These are phyloP conservation scores for Fragaria nilgerrensis DNA, from an alignment of 306 rosid genomes.

Conservation along the genomic window DNA sequence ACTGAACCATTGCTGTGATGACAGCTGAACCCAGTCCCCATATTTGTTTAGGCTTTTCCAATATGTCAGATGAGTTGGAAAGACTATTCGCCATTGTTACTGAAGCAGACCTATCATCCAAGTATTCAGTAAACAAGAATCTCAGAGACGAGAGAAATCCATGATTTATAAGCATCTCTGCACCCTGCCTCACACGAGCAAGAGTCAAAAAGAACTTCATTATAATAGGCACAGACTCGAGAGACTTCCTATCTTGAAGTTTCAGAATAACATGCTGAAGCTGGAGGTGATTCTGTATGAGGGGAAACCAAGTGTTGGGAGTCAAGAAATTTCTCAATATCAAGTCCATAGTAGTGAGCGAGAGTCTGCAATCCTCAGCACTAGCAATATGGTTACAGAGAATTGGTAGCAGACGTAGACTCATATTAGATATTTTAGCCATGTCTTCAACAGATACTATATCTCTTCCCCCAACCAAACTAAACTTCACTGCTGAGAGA, in stretches of 20 bases:
- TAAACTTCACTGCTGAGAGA: constrained; percentile 64
- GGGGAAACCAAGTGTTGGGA: constrained; percentile 78
- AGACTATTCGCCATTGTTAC: constrained; percentile 32
- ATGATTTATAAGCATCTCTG: constrained; percentile 71
- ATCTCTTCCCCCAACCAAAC: constrained; percentile 36
- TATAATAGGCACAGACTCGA: constrained; percentile 49
- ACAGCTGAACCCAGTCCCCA: constrained; percentile 93
- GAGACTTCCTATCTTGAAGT: constrained; percentile 60
- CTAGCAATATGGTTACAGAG: constrained; percentile 63
- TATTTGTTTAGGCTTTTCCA: constrained; percentile 57
- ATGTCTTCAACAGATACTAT: constrained; percentile 45
- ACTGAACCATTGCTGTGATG: constrained; percentile 81
- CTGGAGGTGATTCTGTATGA: constrained; percentile 69
- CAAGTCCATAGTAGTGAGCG: constrained; percentile 67
- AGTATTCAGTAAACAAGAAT: constrained; percentile 53
- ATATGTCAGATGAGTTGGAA: constrained; percentile 38
- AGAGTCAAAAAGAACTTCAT: constrained; percentile 85
- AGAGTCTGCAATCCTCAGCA: constrained; percentile 64
- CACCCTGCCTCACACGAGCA: constrained; percentile 81
- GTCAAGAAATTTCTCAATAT: constrained; percentile 64
- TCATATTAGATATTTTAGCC: constrained; percentile 62
- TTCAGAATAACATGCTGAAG: constrained; percentile 61
- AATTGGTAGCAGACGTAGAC: constrained; percentile 72
- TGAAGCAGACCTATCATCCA: constrained; percentile 39
- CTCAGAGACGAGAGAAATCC: constrained; percentile 76